A percentile compares a stretch with the other conserved stretches of the same genome.
phyloP scores from a whole-genome alignment of 1,284 basidiomycete genomes.

The Calocybe gambosa region DNA sequence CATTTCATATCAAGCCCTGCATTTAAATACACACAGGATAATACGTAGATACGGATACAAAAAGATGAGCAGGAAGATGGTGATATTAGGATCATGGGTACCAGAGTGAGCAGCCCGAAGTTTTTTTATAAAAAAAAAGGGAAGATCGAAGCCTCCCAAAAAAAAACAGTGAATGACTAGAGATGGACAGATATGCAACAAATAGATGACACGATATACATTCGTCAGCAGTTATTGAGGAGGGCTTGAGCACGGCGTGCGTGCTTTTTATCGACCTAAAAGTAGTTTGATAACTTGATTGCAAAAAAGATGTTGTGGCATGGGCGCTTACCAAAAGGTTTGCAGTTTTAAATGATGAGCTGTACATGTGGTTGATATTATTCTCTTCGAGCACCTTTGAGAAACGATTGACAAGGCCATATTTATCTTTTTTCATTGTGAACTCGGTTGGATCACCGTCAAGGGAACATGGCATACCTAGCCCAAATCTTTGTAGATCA shows the following conservation, averaged over 20 bases:
- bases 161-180: neutral
- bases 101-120: neutral
- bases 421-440: slow-evolving; percentile 44
- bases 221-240: slow-evolving; percentile 32
- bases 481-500: slow-evolving; percentile 60
- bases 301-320: slow-evolving; percentile 1
- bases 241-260: slow-evolving; percentile 38
- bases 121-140: neutral
- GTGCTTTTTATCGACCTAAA: slow-evolving; percentile 40
- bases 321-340: slow-evolving; percentile 57
- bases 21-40: too few relatives aligned
- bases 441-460: neutral
- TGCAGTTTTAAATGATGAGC: slow-evolving; percentile 78
- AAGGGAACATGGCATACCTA: slow-evolving; percentile 39
- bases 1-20: too few relatives aligned
- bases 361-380: slow-evolving; percentile 79
- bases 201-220: neutral
- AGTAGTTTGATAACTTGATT: neutral
- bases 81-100: neutral
- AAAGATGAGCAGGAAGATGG: neutral
- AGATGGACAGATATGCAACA: slow-evolving; percentile 9
- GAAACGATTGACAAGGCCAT: slow-evolving; percentile 72
- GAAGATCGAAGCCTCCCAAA: neutral
- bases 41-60: slow-evolving; percentile 6
- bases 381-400: slow-evolving; percentile 65